Percentiles rank a stretch among this genome's conserved stretches.
Conservation (phyloP, 257 asterid species). For the Striga asiatica region DNA sequence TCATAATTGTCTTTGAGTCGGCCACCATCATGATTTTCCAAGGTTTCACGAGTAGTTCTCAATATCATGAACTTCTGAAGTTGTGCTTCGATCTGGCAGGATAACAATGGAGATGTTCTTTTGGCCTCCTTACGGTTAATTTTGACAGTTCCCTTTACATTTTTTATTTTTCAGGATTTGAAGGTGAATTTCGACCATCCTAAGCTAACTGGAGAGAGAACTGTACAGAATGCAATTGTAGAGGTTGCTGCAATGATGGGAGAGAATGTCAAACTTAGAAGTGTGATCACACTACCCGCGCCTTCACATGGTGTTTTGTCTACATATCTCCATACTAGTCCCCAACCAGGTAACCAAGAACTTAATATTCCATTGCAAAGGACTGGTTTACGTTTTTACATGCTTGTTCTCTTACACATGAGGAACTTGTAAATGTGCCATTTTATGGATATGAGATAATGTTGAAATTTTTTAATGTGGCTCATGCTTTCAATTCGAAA, state of each 20-base stretch:
- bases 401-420: background rate
- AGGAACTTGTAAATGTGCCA: background rate
- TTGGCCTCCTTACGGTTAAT: constrained; percentile 14
- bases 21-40: background rate
- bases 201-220: constrained; percentile 70
- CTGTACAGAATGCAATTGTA: constrained; percentile 61
- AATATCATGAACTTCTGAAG: background rate
- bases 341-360: constrained; percentile 60
- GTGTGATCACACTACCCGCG: constrained; percentile 48
- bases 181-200: constrained; percentile 68
- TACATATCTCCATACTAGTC: constrained; percentile 82
- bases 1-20: background rate
- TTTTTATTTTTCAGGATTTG: constrained; percentile 38
- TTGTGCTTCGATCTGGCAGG: background rate
- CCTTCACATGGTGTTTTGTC: constrained; percentile 75
- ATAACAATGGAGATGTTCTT: background rate
- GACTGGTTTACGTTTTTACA: background rate
- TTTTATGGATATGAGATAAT: background rate
- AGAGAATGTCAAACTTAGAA: constrained; percentile 91
- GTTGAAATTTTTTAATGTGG: constrained; percentile 1
- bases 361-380: constrained; percentile 1
- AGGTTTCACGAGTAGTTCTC: background rate
- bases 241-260: constrained; percentile 98
- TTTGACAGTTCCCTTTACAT: background rate
- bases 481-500: constrained; percentile 5